Percentiles rank a stretch among this genome's conserved stretches.
Conservation (phyloP, 352 stramenopile species). For the Phytophthora pinifolia region DNA sequence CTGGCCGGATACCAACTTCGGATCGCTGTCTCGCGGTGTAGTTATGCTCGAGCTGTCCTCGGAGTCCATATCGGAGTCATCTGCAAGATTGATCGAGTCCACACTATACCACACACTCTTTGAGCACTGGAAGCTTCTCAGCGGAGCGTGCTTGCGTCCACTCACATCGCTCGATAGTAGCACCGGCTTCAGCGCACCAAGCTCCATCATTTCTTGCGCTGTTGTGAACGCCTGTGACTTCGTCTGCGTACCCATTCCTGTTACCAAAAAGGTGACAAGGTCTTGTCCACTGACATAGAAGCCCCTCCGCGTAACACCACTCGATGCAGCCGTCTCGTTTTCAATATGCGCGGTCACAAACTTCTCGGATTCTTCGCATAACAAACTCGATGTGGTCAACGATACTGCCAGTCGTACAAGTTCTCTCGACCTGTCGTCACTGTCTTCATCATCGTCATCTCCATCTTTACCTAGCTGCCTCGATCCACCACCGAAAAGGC, state of each 20-base stretch:
- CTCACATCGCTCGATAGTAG: constrained; percentile 17
- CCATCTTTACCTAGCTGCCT: constrained; percentile 45
- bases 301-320: constrained; percentile 44
- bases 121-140: constrained; percentile 70
- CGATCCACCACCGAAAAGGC: constrained; percentile 67
- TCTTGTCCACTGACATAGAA: constrained; percentile 83
- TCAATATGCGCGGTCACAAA: constrained; percentile 51
- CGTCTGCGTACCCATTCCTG: constrained; percentile 52
- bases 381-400: constrained; percentile 64
- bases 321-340: constrained; percentile 27
- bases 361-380: constrained; percentile 66
- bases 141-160: constrained; percentile 17
- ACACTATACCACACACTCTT: constrained; percentile 82
- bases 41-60: constrained; percentile 45
- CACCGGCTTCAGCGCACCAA: constrained; percentile 63
- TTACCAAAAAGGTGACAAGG: constrained; percentile 74
- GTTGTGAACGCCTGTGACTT: constrained; percentile 68
- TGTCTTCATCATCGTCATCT: constrained; percentile 54
- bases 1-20: constrained; percentile 13
- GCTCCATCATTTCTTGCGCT: constrained; percentile 74
- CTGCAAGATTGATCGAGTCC: constrained; percentile 70
- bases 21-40: constrained; percentile 28
- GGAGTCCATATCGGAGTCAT: constrained; percentile 75
- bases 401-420: constrained; percentile 68
- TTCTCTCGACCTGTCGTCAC: constrained; percentile 52